Conservation (phyloP, 2,329 filamentous ascomycete species). For the Xylaria sp. region DNA sequence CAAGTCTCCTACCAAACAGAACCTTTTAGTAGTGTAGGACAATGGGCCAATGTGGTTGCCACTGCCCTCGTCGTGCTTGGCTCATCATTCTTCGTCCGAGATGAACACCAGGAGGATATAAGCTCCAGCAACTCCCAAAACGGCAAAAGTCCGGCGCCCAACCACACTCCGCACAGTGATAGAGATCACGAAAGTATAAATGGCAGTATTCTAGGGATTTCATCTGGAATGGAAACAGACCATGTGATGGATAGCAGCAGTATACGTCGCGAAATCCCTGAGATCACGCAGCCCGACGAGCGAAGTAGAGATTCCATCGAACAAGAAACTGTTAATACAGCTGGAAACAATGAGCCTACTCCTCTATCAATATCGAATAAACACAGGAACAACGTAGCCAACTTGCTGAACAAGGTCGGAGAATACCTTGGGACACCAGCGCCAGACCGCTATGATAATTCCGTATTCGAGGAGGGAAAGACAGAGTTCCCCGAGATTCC, state of each 20-base stretch:
- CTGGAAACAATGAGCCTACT: constrained; percentile 9
- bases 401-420: constrained; percentile 54
- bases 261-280: background rate
- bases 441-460: constrained; percentile 59
- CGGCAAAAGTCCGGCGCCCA: constrained; percentile 45
- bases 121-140: constrained; percentile 20
- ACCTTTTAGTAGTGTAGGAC: constrained; percentile 66
- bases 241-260: background rate
- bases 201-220: background rate
- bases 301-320: constrained; percentile 18
- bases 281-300: background rate
- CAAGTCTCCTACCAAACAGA: constrained; percentile 69
- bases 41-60: constrained; percentile 70
- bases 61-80: constrained; percentile 67
- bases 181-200: constrained; percentile 25
- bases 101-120: constrained; percentile 49
- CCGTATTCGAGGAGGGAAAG: constrained; percentile 58
- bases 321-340: constrained; percentile 12
- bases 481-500: constrained; percentile 66
- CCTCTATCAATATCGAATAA: constrained; percentile 39
- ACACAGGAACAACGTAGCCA: constrained; percentile 56
- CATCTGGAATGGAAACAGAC: background rate
- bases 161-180: constrained; percentile 21
- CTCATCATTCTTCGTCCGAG: constrained; percentile 63
- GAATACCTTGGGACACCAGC: constrained; percentile 60